phyloP scores from a whole-genome alignment of 2,329 filamentous ascomycete species.

The Pestalotiopsis sp. region DNA sequence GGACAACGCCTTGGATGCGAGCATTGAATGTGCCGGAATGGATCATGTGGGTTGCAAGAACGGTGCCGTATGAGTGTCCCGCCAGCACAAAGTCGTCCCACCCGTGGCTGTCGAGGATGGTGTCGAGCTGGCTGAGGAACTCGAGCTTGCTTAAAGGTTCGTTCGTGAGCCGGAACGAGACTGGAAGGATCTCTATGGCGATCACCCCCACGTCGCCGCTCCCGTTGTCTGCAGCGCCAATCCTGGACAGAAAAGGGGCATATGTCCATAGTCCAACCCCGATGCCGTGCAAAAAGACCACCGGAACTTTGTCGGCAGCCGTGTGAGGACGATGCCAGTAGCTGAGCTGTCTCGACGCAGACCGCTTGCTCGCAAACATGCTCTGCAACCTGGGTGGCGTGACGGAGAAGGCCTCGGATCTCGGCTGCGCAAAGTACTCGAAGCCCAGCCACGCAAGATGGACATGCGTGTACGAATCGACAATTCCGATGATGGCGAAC shows the following conservation, averaged over 20 bases:
- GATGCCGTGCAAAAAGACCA: conserved; percentile 73
- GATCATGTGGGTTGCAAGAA: conserved; percentile 64
- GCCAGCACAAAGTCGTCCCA: conserved; percentile 62
- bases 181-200: conserved; percentile 65
- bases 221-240: conserved; percentile 31
- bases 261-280: conserved; percentile 70
- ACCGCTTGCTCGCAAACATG: conserved; percentile 45
- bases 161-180: conserved; percentile 63
- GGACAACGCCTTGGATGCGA: conserved; percentile 49
- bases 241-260: conserved; percentile 53
- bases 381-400: conserved; percentile 61
- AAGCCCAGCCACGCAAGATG: conserved; percentile 52
- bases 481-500: conserved; percentile 58
- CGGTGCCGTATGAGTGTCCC: conserved; percentile 66
- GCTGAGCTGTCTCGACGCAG: conserved; percentile 50
- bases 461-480: conserved; percentile 54
- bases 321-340: conserved; percentile 71
- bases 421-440: conserved; percentile 47
- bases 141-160: conserved; percentile 52
- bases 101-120: conserved; percentile 58
- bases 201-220: conserved; percentile 62
- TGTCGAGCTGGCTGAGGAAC: conserved; percentile 57
- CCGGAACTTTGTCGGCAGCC: conserved; percentile 54
- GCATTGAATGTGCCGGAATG: conserved; percentile 47
- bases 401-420: conserved; percentile 41